Evolutionary conservation across 495 filamentous ascomycete species (phyloP).

Genomic region (Penicillium ochrochloron): DNA sequence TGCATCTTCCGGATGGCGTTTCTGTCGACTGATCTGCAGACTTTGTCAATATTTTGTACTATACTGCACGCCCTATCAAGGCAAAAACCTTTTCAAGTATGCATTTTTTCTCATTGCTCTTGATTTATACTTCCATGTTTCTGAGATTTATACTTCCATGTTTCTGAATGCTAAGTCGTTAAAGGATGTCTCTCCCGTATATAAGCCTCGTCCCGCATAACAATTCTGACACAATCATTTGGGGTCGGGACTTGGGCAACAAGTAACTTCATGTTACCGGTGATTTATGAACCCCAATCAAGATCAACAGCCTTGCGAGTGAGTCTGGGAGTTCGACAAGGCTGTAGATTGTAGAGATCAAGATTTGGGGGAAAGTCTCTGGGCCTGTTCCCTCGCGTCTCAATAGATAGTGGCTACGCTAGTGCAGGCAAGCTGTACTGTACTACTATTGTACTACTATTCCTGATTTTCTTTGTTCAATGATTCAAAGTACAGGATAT

Average conservation of each 20-base stretch:
- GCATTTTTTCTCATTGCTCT: background rate
- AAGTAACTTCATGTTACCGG: background rate
- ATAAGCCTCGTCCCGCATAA: no score
- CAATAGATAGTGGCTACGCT: background rate
- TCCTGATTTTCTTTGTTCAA: background rate
- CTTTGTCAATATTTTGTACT: conserved; percentile 11
- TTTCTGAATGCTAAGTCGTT: background rate
- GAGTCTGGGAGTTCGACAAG: background rate
- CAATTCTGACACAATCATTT: no score
- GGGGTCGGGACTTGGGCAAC: no score
- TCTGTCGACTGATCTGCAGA: conserved; percentile 2
- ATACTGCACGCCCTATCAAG: background rate
- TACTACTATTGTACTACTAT: background rate
- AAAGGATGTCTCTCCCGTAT: no score
- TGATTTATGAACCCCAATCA: background rate
- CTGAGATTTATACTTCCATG: background rate
- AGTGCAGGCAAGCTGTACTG: background rate
- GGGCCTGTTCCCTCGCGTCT: background rate
- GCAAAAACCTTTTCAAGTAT: background rate
- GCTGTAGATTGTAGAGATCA: background rate
- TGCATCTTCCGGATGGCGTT: conserved; percentile 5
- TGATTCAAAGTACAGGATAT: conserved; percentile 4
- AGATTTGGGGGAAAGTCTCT: background rate
- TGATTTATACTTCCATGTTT: background rate
- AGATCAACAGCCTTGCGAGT: background rate